phyloP scores from a whole-genome alignment of 257 asterid genomes.

The Solanum medicagineum region DNA sequence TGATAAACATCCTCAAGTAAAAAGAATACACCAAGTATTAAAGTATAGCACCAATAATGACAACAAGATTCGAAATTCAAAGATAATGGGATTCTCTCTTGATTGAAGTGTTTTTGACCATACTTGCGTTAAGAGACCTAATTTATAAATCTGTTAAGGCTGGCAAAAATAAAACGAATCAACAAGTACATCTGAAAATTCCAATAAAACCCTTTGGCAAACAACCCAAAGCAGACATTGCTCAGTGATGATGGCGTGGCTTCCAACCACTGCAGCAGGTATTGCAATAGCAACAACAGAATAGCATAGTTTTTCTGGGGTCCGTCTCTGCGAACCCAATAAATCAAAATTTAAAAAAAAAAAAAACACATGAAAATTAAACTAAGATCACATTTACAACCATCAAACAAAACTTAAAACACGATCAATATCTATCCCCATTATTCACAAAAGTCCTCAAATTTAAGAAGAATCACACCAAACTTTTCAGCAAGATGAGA shows the following conservation, averaged over 20 bases:
- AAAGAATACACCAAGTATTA: background rate
- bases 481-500: too few species aligned
- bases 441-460: background rate
- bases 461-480: too few species aligned
- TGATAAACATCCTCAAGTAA: background rate
- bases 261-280: too few species aligned
- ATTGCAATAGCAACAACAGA: too few species aligned
- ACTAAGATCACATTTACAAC: background rate
- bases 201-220: background rate
- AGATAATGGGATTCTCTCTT: background rate
- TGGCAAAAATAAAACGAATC: background rate
- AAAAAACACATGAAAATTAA: background rate
- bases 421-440: background rate
- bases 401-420: background rate
- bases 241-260: too few species aligned
- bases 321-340: constrained; percentile 28
- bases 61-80: background rate
- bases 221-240: too few species aligned
- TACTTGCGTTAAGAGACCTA: background rate
- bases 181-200: background rate
- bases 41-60: background rate
- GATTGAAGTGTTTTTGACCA: too few species aligned
- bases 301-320: background rate
- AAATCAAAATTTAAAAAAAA: background rate
- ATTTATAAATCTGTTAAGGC: background rate